Conservation (phyloP, 31 red algal genomes). For the Pterothamnion heteromorphum region DNA sequence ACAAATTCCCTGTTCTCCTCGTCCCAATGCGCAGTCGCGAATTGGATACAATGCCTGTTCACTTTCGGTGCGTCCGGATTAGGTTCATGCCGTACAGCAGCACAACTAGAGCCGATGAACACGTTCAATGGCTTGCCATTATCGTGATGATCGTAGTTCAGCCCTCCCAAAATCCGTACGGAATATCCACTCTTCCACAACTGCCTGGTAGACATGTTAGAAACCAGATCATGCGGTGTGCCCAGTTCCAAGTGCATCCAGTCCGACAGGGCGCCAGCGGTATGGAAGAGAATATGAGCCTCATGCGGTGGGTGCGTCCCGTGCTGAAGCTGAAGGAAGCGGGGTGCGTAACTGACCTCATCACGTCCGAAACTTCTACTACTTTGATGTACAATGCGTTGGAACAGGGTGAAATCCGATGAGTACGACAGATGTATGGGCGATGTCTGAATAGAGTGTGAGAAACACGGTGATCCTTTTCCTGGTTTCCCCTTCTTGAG, state of each 20-base stretch:
- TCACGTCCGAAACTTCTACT: neutral
- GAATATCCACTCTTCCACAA: too few species aligned
- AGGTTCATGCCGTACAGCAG: neutral
- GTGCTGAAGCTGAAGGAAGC: neutral
- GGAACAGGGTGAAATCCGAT: neutral
- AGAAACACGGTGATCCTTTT: neutral
- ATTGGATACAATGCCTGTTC: neutral
- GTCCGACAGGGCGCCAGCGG: neutral
- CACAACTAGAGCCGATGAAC: neutral
- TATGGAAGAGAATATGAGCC: neutral
- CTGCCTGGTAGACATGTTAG: neutral
- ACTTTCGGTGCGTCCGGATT: neutral
- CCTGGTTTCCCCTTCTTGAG: neutral
- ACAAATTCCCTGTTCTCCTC: neutral
- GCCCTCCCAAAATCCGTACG: neutral
- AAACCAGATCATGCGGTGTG: neutral
- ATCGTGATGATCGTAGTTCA: neutral
- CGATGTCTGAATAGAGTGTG: neutral
- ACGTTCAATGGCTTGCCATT: neutral
- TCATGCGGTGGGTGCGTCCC: neutral
- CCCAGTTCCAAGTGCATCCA: neutral
- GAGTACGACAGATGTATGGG: neutral
- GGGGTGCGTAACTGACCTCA: neutral
- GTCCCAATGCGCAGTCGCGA: neutral
- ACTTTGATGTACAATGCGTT: slow-evolving; percentile 3